Percentiles rank a stretch among this genome's conserved stretches.
Evolutionary conservation across 139 green algal species (phyloP).

Genomic region (Chlorella sp.): DNA sequence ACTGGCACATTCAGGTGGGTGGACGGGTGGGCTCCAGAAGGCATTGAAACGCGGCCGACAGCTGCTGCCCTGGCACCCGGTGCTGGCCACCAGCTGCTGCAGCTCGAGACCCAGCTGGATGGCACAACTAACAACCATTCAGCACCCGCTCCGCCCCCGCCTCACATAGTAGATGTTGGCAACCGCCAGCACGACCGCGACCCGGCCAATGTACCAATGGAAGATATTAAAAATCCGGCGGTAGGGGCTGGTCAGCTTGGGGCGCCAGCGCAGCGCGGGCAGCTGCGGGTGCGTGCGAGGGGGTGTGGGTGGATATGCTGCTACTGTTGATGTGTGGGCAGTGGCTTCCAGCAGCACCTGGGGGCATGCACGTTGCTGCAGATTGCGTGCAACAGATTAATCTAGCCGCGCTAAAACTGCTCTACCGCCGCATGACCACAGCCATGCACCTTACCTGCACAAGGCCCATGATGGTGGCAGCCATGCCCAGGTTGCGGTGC

Average conservation of each 20-base stretch:
- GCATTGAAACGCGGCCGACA: no score
- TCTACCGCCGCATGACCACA: not conserved
- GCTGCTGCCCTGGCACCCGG: not conserved
- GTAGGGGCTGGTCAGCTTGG: not conserved
- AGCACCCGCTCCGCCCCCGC: not conserved
- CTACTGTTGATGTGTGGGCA: no score
- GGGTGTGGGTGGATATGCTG: not conserved
- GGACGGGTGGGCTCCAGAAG: no score
- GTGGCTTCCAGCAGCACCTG: not conserved
- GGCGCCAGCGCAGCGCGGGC: not conserved
- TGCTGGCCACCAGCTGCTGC: not conserved
- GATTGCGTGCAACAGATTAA: no score
- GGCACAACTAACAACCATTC: no score
- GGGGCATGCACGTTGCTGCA: not conserved
- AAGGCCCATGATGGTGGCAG: not conserved
- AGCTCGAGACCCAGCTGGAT: no score
- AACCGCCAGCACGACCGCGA: not conserved
- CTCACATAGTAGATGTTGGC: slow-evolving; percentile 15
- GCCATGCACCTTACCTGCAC: not conserved
- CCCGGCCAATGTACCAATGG: not conserved
- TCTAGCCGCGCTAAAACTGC: no score
- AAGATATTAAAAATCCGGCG: not conserved
- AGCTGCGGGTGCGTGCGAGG: not conserved
- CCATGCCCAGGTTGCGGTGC: not conserved
- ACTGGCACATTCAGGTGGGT: no score